Evolutionary conservation across 306 rosid species (phyloP).

Genomic region (Acacia melanoxylon): DNA sequence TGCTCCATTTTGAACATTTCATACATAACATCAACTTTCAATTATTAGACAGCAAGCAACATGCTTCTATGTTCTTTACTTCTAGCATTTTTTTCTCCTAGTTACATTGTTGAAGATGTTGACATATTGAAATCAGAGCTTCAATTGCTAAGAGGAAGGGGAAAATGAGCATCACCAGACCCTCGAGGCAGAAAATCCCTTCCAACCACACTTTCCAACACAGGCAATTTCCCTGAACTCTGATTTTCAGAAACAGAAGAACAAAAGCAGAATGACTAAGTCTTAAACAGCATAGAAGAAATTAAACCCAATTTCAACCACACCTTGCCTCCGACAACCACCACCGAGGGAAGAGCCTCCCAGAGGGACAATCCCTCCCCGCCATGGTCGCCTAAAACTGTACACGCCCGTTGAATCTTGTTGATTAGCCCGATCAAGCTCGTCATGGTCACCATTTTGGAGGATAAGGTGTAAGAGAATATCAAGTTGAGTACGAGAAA

Average conservation of each 20-base stretch:
- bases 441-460: conserved; percentile 92
- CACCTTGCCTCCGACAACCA: conserved; percentile 99
- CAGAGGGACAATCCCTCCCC: conserved; percentile 98
- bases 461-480: conserved; percentile 12
- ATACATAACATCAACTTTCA: background rate
- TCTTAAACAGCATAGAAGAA: background rate
- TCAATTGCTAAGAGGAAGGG: background rate
- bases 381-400: conserved; percentile 94
- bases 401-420: conserved; percentile 93
- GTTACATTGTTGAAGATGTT: conserved; percentile 26
- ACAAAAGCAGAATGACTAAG: background rate
- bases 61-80: background rate
- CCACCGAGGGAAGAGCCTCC: conserved; percentile 99
- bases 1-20: background rate
- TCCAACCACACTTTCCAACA: conserved; percentile 95
- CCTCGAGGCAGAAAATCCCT: conserved; percentile 99
- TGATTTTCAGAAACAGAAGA: conserved; percentile 28
- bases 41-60: background rate
- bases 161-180: conserved; percentile 57
- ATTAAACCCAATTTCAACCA: background rate
- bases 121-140: background rate
- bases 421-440: conserved; percentile 98
- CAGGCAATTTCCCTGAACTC: conserved; percentile 98
- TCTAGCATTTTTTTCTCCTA: background rate
- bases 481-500: background rate